These are phyloP conservation scores for Rosa lucieae DNA, from an alignment of 306 rosid genomes.

Conservation along the genomic window DNA sequence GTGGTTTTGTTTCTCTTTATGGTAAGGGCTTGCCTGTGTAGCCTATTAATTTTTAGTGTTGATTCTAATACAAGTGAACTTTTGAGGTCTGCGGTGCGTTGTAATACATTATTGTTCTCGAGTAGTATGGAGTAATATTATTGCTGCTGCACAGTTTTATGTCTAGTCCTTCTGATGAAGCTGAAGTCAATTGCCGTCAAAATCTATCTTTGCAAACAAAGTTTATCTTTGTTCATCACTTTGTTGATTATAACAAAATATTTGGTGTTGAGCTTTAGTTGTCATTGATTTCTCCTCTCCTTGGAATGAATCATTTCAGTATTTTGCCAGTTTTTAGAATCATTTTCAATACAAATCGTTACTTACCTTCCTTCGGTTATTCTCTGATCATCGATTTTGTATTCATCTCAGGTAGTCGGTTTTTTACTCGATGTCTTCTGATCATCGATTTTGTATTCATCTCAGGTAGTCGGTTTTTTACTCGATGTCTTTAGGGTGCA, in stretches of 20 bases:
- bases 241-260: neutral
- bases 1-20: neutral
- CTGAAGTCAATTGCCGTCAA: neutral
- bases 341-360: neutral
- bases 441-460: neutral
- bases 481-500: neutral
- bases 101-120: neutral
- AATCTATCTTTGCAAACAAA: neutral
- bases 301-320: neutral
- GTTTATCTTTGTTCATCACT: neutral
- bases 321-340: neutral
- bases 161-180: neutral
- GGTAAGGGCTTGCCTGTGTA: slow-evolving; percentile 8
- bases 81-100: neutral
- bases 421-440: too few relatives aligned
- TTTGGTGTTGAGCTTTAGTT: neutral
- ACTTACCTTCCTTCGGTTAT: neutral
- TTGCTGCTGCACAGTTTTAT: neutral
- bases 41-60: neutral
- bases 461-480: neutral
- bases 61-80: slow-evolving; percentile 11
- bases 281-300: neutral
- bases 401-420: neutral
- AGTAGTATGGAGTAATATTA: neutral
- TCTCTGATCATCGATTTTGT: neutral